phyloP scores from a whole-genome alignment of 1,284 basidiomycete species.

The Papiliotrema terrestris region DNA sequence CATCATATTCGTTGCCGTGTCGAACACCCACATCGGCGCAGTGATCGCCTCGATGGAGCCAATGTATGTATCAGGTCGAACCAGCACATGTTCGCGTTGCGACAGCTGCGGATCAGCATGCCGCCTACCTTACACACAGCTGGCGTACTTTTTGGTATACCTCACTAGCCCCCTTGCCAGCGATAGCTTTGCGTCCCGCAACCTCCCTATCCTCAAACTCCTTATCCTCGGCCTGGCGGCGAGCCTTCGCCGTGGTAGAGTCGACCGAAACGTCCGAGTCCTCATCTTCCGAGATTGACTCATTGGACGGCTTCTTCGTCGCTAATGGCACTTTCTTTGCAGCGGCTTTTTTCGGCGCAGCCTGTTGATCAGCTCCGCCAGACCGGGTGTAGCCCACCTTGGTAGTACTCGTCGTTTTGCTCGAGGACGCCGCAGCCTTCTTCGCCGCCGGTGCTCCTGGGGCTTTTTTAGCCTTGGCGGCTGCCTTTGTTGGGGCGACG shows the following conservation, averaged over 20 bases:
- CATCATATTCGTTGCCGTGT: conserved; percentile 74
- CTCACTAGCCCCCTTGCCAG: conserved; percentile 86
- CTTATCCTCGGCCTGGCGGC: conserved; percentile 14
- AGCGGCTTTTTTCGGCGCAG: not conserved
- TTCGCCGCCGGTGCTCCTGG: conserved; percentile 3
- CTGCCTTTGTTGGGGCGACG: conserved; percentile 17
- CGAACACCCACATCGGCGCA: conserved; percentile 87
- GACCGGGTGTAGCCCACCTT: conserved; percentile 17
- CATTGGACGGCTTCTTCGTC: conserved; percentile 33
- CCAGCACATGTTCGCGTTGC: conserved; percentile 94
- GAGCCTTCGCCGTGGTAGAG: conserved; percentile 38
- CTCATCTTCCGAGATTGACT: conserved; percentile 58
- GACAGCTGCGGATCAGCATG: conserved; percentile 62
- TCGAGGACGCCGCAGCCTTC: conserved; percentile 4
- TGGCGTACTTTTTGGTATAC: conserved; percentile 79
- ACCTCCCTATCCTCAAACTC: conserved; percentile 25
- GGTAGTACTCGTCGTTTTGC: conserved; percentile 13
- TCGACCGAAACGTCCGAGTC: conserved; percentile 32
- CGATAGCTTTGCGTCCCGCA: conserved; percentile 30
- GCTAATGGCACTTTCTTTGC: conserved; percentile 27
- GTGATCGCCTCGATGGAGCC: conserved; percentile 85
- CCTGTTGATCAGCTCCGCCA: not conserved
- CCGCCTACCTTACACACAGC: not conserved
- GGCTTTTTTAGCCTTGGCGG: conserved; percentile 4
- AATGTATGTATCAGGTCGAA: conserved; percentile 97